These are phyloP conservation scores for Termitomyces sp. DNA, from an alignment of 1,284 basidiomycete genomes.

Conservation along the genomic window DNA sequence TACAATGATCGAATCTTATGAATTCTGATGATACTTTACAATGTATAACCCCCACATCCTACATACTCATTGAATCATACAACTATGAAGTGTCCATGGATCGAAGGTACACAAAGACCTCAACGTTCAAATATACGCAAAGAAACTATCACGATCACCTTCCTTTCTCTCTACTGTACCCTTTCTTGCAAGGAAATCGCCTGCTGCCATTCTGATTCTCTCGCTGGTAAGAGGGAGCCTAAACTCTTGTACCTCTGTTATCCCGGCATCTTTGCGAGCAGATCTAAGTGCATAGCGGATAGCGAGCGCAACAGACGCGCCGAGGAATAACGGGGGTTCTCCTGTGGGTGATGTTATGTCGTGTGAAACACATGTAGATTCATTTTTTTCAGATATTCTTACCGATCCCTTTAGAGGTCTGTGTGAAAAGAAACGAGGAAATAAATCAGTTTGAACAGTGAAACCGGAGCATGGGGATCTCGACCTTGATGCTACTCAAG, in stretches of 20 bases:
- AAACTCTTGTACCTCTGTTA: conserved; percentile 12
- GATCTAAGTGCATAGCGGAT: conserved; percentile 13
- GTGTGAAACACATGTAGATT: neutral
- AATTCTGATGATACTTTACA: no score
- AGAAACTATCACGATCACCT: conserved; percentile 10
- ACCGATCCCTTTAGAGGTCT: conserved; percentile 15
- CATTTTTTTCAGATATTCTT: neutral
- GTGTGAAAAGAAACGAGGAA: neutral
- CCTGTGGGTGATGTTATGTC: neutral
- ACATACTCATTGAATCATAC: no score
- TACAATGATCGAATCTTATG: no score
- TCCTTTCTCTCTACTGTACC: conserved; percentile 10
- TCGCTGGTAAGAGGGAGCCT: conserved; percentile 13
- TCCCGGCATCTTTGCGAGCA: conserved; percentile 14
- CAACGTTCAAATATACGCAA: conserved; percentile 9
- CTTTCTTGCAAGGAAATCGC: conserved; percentile 13
- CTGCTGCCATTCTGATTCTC: conserved; percentile 14
- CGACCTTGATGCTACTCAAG: conserved; percentile 12
- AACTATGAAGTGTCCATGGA: neutral
- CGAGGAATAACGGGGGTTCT: conserved; percentile 15
- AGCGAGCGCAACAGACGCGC: conserved; percentile 13
- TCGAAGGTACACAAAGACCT: neutral
- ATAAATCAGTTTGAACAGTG: neutral
- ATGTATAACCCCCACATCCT: no score
- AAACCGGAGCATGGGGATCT: neutral